A percentile compares a stretch with the other conserved stretches of the same genome.
phyloP scores from a whole-genome alignment of 305 asterid species.

The Fraxinus baroniana region DNA sequence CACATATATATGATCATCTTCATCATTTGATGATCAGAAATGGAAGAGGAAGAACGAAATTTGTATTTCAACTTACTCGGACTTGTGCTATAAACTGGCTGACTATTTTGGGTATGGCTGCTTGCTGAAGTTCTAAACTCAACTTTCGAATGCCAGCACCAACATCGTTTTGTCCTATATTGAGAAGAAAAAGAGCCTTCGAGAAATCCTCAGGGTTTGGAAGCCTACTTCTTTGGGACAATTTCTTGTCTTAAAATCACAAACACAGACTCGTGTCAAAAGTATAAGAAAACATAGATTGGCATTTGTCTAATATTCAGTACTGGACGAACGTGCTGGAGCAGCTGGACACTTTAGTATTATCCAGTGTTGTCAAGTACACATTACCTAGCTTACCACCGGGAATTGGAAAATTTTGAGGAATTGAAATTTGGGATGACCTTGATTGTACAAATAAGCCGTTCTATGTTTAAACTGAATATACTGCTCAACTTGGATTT shows the following conservation, averaged over 20 bases:
- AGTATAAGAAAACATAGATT: neutral
- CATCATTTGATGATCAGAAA: neutral
- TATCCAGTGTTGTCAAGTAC: neutral
- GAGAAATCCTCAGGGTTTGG: slow-evolving; percentile 50
- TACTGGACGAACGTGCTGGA: no score
- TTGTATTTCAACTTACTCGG: slow-evolving; percentile 35
- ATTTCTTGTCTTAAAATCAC: slow-evolving; percentile 21
- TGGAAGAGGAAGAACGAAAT: neutral
- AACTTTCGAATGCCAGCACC: slow-evolving; percentile 38
- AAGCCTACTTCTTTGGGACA: slow-evolving; percentile 31
- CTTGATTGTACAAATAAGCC: slow-evolving; percentile 38
- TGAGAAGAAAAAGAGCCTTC: slow-evolving; percentile 54
- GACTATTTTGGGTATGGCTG: slow-evolving; percentile 41
- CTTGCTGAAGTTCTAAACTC: slow-evolving; percentile 33
- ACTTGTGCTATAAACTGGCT: slow-evolving; percentile 44
- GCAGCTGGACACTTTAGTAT: neutral
- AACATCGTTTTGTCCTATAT: slow-evolving; percentile 78
- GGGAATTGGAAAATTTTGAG: neutral
- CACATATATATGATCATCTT: neutral
- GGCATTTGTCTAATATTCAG: neutral
- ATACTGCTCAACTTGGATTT: slow-evolving; percentile 63
- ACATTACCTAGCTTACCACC: neutral
- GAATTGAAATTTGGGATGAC: slow-evolving; percentile 13
- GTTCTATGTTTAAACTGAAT: slow-evolving; percentile 49
- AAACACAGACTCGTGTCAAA: neutral